A percentile compares a stretch with the other conserved stretches of the same genome.
Conservation (phyloP, 2,329 filamentous ascomycete genomes). For the Neoarthrinium moseri region DNA sequence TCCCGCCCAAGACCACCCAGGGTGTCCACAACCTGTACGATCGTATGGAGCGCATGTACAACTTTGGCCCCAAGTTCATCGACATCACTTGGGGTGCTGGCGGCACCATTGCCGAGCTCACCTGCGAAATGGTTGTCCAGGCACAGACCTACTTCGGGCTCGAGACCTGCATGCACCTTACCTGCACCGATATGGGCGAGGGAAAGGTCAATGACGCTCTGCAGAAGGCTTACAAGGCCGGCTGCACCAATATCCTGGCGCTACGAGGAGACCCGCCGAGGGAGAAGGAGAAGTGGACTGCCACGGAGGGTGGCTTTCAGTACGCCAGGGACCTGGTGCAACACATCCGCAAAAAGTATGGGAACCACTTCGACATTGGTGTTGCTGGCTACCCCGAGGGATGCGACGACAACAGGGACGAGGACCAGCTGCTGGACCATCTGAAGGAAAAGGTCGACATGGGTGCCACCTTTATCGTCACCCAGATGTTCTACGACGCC, state of each 20-base stretch:
- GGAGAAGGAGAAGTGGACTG: slow-evolving; percentile 92
- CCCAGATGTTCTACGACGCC: slow-evolving; percentile 99
- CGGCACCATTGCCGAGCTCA: slow-evolving; percentile 85
- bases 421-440: slow-evolving; percentile 82
- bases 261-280: slow-evolving; percentile 90
- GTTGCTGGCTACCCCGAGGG: slow-evolving; percentile 97
- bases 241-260: slow-evolving; percentile 96
- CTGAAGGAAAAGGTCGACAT: slow-evolving; percentile 97
- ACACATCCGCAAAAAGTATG: slow-evolving; percentile 77
- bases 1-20: slow-evolving; percentile 94
- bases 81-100: slow-evolving; percentile 99
- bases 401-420: slow-evolving; percentile 87
- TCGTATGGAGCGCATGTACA: slow-evolving; percentile 98
- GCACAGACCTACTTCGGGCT: slow-evolving; percentile 93
- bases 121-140: slow-evolving; percentile 95
- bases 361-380: slow-evolving; percentile 93
- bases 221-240: slow-evolving; percentile 84
- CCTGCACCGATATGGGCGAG: slow-evolving; percentile 95
- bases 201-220: slow-evolving; percentile 90
- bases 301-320: slow-evolving; percentile 79
- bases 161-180: slow-evolving; percentile 98
- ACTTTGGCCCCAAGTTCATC: slow-evolving; percentile 90
- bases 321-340: slow-evolving; percentile 85
- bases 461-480: slow-evolving; percentile 90
- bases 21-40: slow-evolving; percentile 99